Conservation (phyloP, 2,329 filamentous ascomycete genomes). For the Colletotrichum filicis region DNA sequence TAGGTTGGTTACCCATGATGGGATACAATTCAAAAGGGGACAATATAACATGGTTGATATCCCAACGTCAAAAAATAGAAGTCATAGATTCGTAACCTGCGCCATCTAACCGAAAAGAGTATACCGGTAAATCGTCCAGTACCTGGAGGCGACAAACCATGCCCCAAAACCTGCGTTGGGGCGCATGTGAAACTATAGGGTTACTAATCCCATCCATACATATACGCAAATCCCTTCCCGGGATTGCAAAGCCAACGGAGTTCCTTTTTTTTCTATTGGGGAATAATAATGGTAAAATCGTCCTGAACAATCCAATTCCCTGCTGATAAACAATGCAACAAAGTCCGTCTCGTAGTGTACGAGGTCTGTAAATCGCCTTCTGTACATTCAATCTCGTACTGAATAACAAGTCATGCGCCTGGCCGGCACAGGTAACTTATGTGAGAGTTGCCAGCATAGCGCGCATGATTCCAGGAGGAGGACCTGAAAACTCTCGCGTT, state of each 20-base stretch:
- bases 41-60: too few relatives aligned
- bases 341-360: not conserved
- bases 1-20: too few relatives aligned
- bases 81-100: slow-evolving; percentile 15
- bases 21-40: too few relatives aligned
- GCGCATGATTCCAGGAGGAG: slow-evolving; percentile 71
- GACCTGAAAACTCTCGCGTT: slow-evolving; percentile 58
- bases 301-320: not conserved
- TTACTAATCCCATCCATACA: not conserved
- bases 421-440: slow-evolving; percentile 46
- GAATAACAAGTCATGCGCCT: not conserved
- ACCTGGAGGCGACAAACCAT: not conserved
- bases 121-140: not conserved
- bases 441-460: slow-evolving; percentile 79
- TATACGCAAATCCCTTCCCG: not conserved
- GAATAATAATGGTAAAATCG: slow-evolving; percentile 17
- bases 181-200: not conserved
- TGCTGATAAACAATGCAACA: slow-evolving; percentile 7
- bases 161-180: not conserved
- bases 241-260: not conserved
- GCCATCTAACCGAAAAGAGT: not conserved
- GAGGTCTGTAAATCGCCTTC: slow-evolving; percentile 14
- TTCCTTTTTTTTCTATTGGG: slow-evolving; percentile 33
- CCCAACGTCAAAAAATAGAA: not conserved
- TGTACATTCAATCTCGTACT: slow-evolving; percentile 9